Base-by-base conservation (phyloP, 768 basidiomycete species). In the Mycena kentingensis region DNA sequence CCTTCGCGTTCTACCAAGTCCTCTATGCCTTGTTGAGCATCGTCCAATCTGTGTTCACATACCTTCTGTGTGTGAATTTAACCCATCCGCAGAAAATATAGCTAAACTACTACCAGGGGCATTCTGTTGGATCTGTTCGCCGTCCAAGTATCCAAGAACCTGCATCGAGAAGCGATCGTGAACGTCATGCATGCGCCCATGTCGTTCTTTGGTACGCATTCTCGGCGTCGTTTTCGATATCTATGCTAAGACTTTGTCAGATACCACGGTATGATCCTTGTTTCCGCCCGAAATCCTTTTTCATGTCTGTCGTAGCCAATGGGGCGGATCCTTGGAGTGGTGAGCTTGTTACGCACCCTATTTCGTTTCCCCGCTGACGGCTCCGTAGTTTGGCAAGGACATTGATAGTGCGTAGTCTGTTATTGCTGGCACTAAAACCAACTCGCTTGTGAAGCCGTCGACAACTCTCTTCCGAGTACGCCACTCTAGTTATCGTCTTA, bases 121-220 rank as follows among this genome's bases (percentile, higher is more conserved):
- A 65, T 76, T 16, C 68, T 70, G 4, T 77, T 84, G 57, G 84
- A 85, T 53, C 66, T 78, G 13, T 72, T 87, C 64, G 79, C 82
- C 0, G 79, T 75, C 61, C 73, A 77, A 49, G 84, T 83, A 4
- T 86, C 86, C 2, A 74, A 75, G 52, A 84, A 82, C 54, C 68
- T 90, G 3, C 87, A 90, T 62, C 74, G 77, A 41, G 64, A 73
- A 37, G 78, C 84, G 0, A 72, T 86, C 24, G 65, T 67, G 19
- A 78, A 81, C 47, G 75, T 87, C 22, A 82, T 87, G 62, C 77
- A 80, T 63, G 87, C 88, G 0, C 87, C 87, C 0, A 88, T 87
- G 83, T 76, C 81, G 2, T 89, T 88, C 70, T 91, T 90, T 60
- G 89, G 90, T 65, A 85, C 79, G 52, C 48, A 31, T 42, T 13